A percentile compares a stretch with the other conserved stretches of the same genome.
Conservation (phyloP, 2,329 filamentous ascomycete species). For the Aureobasidium pullulans region DNA sequence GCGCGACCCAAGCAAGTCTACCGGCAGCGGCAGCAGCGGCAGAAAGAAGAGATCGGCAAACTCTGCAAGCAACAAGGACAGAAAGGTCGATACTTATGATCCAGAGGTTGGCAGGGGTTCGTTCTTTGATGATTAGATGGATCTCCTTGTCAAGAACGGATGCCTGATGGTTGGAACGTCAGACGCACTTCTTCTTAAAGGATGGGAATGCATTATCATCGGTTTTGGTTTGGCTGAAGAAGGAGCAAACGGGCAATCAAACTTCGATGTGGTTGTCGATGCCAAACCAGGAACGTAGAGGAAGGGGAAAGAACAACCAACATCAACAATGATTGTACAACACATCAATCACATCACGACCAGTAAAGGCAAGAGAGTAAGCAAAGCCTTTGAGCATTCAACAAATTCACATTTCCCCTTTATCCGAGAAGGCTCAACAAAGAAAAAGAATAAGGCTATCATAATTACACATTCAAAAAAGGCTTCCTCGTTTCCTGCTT, state of each 20-base stretch:
- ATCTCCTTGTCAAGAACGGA: too few species aligned
- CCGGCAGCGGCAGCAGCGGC: background rate
- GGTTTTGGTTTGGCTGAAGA: too few species aligned
- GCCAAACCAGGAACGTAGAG: too few species aligned
- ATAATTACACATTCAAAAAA: conserved; percentile 2
- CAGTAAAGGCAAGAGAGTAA: background rate
- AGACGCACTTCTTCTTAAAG: too few species aligned
- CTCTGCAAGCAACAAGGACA: background rate
- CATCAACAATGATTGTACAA: too few species aligned
- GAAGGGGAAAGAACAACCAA: too few species aligned
- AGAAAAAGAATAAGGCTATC: background rate
- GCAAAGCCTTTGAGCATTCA: background rate
- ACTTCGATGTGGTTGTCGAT: too few species aligned
- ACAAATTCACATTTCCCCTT: background rate
- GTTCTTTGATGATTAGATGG: background rate
- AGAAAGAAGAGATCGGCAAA: background rate
- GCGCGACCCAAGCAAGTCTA: background rate
- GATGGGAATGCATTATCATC: too few species aligned
- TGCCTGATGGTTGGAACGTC: too few species aligned
- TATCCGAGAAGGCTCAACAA: background rate
- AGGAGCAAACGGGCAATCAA: too few species aligned
- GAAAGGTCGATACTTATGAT: background rate
- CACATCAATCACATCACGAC: too few species aligned
- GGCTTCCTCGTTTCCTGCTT: background rate
- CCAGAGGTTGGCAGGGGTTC: background rate